A percentile compares a stretch with the other conserved stretches of the same genome.
Evolutionary conservation across 495 filamentous ascomycete species (phyloP).

Genomic region (Podospora fimiseda): DNA sequence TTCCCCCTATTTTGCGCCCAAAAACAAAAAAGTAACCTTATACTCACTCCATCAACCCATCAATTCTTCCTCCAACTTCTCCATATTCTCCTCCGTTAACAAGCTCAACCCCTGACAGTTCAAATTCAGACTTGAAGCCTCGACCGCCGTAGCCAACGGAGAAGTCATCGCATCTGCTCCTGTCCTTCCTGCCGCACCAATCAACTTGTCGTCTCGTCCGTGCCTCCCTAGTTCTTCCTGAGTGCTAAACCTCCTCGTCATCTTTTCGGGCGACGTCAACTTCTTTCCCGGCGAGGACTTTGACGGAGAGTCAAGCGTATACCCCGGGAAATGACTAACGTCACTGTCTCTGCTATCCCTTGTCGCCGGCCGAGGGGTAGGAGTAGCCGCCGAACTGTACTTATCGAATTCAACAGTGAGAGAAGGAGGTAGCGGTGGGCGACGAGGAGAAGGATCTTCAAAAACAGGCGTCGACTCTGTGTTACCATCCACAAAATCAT

Average conservation of each 20-base stretch:
- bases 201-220: neutral
- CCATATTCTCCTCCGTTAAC: slow-evolving; percentile 3
- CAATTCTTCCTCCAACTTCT: neutral
- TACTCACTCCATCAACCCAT: neutral
- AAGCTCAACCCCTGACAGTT: too few relatives aligned
- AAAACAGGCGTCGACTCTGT: neutral
- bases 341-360: neutral
- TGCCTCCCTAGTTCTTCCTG: neutral
- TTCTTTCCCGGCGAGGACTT: neutral
- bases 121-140: neutral
- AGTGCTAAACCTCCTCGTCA: neutral
- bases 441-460: too few relatives aligned
- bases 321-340: neutral
- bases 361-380: neutral
- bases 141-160: neutral
- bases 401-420: neutral
- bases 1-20: neutral
- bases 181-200: neutral
- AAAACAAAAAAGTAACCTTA: neutral
- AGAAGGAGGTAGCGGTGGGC: too few relatives aligned
- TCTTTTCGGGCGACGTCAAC: neutral
- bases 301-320: neutral
- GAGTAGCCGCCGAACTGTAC: neutral
- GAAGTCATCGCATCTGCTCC: neutral
- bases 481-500: neutral